Base-by-base conservation (phyloP, 2,329 filamentous ascomycete genomes). In the Pleomassaria siparia region DNA sequence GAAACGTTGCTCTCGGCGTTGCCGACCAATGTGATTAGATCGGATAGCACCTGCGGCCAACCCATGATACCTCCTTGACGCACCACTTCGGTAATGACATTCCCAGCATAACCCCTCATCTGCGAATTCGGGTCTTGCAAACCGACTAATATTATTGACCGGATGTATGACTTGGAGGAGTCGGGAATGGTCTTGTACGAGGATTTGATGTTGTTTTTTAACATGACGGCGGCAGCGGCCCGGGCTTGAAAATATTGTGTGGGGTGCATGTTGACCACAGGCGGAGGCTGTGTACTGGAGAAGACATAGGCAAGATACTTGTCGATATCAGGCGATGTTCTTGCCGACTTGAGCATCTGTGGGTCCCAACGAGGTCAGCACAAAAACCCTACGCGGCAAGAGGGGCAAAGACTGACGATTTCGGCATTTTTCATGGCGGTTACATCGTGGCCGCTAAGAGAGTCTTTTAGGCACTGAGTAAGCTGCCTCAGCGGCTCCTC, bases 291-390 rank as follows among this genome's bases (percentile, higher is more conserved):
- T 47, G 83, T 70, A 60, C 82, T 90, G 50, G 88, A 89, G 72
- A 95, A 89, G 53, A 99, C 82, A 72, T 88, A 96, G 59, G 89
- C 88, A 36, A 99, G 85, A 72, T 99, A 99, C 75, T 97, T 97
- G 77, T 95, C 92, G 77, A 96, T 89, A 71, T 97, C 92, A 40
- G 91, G 91, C 10, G 89, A 94, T 43, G 80, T 76, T 70, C 89
- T 95, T 51, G 92, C 94, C 75, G 95, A 88, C 57, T 84, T 80
- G 62, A 99, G 88, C 89, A 97, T 95, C 94, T 97, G 47, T 39
- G 47, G 24, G 43, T n/a, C 45, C 22, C 28, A 49, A 44, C 29
- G 40, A 42, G 43, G 59, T 71, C 52, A 66, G 63, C 58, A 62
- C 48, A 51, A 32, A 20, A 29, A 40, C 28, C 21, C 37, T 20